Evolutionary conservation across 306 rosid genomes (phyloP).

Genomic region (Sicyos baderoa): DNA sequence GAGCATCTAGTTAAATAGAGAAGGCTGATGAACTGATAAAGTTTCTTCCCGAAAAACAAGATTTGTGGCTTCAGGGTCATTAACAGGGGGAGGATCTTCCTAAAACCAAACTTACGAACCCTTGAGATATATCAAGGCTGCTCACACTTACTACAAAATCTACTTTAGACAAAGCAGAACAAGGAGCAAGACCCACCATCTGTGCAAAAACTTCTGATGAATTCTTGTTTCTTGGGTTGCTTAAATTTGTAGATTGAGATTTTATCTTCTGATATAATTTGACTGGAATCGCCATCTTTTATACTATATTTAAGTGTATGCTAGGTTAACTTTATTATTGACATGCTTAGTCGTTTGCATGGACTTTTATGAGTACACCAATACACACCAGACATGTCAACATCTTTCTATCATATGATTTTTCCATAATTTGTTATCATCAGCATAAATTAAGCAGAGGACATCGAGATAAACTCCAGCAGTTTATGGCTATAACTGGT

Average conservation of each 20-base stretch:
- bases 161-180: no score
- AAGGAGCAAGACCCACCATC: no score
- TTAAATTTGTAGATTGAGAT: background rate
- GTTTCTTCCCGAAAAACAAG: no score
- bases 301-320: background rate
- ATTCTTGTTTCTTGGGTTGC: background rate
- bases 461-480: conserved; percentile 92
- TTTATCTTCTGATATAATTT: background rate
- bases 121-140: no score
- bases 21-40: no score
- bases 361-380: background rate
- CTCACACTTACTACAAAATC: no score
- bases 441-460: conserved; percentile 93
- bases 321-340: no score
- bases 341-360: background rate
- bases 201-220: background rate
- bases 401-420: background rate
- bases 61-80: no score
- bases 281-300: background rate
- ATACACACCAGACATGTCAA: background rate
- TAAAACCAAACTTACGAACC: no score
- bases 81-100: no score
- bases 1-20: no score
- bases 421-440: conserved; percentile 16
- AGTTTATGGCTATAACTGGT: conserved; percentile 84